Percentiles rank a stretch among this genome's conserved stretches.
These are phyloP conservation scores for Fusarium sp. DNA, from an alignment of 2,329 filamentous ascomycete genomes.

Conservation along the genomic window DNA sequence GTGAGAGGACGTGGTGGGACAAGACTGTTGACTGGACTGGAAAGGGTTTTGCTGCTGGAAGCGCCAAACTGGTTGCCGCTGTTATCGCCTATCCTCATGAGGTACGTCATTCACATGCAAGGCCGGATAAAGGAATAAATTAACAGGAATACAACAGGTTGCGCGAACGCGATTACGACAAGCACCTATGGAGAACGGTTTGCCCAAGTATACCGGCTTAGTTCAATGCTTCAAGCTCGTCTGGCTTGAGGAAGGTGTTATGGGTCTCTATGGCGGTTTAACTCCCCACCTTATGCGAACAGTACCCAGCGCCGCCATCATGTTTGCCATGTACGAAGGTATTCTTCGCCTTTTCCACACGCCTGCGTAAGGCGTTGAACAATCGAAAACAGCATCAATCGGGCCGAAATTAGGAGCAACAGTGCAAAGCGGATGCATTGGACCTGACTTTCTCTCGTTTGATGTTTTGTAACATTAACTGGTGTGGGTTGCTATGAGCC, in stretches of 20 bases:
- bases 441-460: not conserved
- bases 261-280: slow-evolving; percentile 87
- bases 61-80: slow-evolving; percentile 86
- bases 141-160: slow-evolving; percentile 60
- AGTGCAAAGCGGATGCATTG: not conserved
- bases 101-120: slow-evolving; percentile 58
- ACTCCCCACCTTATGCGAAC: slow-evolving; percentile 92
- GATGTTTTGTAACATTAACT: slow-evolving; percentile 27
- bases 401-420: not conserved
- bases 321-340: slow-evolving; percentile 88
- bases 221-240: slow-evolving; percentile 89
- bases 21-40: slow-evolving; percentile 80
- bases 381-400: not conserved
- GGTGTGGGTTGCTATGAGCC: not conserved
- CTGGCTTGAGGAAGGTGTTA: slow-evolving; percentile 88
- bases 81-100: slow-evolving; percentile 93
- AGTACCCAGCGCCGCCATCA: slow-evolving; percentile 92
- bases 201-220: slow-evolving; percentile 87
- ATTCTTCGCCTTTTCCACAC: slow-evolving; percentile 62
- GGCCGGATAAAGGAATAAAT: not conserved
- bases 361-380: slow-evolving; percentile 43
- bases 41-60: slow-evolving; percentile 81
- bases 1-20: slow-evolving; percentile 77
- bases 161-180: slow-evolving; percentile 86
- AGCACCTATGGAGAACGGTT: slow-evolving; percentile 77